Evolutionary conservation across 345 rosid genomes (phyloP), one percentile per base, ranked within the genome.

Genomic region (Kandelia obovata): DNA sequence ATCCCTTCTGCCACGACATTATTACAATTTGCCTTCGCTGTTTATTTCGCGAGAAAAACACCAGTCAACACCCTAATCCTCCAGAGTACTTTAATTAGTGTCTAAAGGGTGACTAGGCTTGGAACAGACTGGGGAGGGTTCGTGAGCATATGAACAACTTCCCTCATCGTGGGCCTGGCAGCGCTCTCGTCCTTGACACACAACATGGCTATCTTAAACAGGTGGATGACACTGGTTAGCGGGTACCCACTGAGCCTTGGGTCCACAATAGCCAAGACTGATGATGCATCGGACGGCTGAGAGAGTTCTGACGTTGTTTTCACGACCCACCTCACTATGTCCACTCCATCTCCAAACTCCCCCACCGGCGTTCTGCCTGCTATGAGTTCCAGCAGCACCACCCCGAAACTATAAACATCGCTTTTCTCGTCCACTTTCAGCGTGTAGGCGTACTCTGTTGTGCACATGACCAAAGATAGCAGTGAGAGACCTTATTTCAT

Each of bases 281-380:
- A 78, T 3, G 91, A 86, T 1, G 88, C 81, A 66, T 91, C 86
- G 0, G 91, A 84, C 9, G 96, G 92, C 77, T 87, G 89, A 21
- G 90, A 30, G n/a, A 88, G 81, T 63, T 93, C 96, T 3, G 82
- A 80, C 17, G 75, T 70, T 13, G 89, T 89, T 74, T 84, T 87
- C 83, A 81, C 80, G 27, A 93, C 94, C 98, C 98, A 93, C 75
- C 91, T 75, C 53, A 93, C 98, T 30, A 93, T 93, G 81, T 93
- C 97, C 69, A 91, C 96, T 16, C 97, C 97, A 11, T 93, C 98
- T n/a, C 94, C 98, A 63, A 93, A 91, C 51, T 88, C 96, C 34
- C 98, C 97, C 31, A 93, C 96, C 0, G 98, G 97, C 84, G 73
- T 89, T 61, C 87, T 82, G 25, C 98, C 98, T 0, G 94, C 81